Evolutionary conservation across 2,329 filamentous ascomycete genomes (phyloP), one percentile per base, ranked within the genome.

Genomic region (Neopestalotiopsis clavispora): DNA sequence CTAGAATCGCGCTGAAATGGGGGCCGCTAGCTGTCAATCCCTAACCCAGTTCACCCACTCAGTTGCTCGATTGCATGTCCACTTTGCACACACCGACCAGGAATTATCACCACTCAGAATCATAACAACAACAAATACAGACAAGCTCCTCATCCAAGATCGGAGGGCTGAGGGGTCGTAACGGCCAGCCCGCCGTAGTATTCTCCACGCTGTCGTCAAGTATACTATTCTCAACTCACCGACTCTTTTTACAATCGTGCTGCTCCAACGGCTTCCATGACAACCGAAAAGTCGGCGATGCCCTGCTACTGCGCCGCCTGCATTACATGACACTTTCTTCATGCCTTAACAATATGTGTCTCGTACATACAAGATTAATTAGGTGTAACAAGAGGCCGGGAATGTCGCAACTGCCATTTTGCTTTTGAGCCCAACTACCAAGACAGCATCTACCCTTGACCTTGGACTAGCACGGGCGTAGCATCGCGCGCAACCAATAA

Each of bases 11-110:
- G 14, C 4, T 4, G 20, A 13, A 49, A 52, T 52, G 45, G 66
- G 68, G 57, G 68, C 65, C 65, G 68, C 65, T 69, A 69, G 4
- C 34, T 20, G 30, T 52, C 30, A 38, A 45, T 56, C 68, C 68
- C 66, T 67, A 57, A 68, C 67, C 61, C 67, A 68, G 40, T 60
- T 66, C 49, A 60, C 52, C 68, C 68, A 67, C 65, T 69, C 61
- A 67, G 64, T 17, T 14, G 52, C 64, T 59, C 57, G 30, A 40
- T 62, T 42, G 52, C 28, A 40, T 68, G 49, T 20, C 56, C 56
- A 28, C 56, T 59, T 30, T 66, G 17, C 45, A 65, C 68, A 38
- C 68, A 66, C 63, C 65, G 57, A 12, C 57, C 45, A 14, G 45
- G n/a, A 38, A 10, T 10, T 10, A 38, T 38, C 34, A 38, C 34